A percentile compares a stretch with the other conserved stretches of the same genome.
Conservation (phyloP, 768 basidiomycete genomes). For the Omphalotus guepiniiformis region DNA sequence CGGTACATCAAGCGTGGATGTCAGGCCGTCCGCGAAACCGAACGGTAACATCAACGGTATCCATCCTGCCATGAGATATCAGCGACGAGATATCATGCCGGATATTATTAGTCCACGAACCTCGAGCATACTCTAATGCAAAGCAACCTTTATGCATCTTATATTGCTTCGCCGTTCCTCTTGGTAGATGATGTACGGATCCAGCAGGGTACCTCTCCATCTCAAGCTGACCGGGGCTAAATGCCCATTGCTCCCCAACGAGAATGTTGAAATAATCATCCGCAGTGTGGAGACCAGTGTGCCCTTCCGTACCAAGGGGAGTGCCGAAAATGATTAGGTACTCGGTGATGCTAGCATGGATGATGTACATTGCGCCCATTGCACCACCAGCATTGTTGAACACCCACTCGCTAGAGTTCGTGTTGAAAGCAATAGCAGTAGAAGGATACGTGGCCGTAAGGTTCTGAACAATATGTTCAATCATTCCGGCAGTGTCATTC, state of each 20-base stretch:
- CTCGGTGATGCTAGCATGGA: constrained; percentile 95
- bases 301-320: constrained; percentile 95
- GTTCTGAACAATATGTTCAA: constrained; percentile 77
- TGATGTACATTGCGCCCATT: constrained; percentile 98
- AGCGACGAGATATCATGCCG: neutral
- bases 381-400: constrained; percentile 98
- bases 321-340: constrained; percentile 96
- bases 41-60: constrained; percentile 97
- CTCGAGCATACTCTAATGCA: constrained; percentile 91
- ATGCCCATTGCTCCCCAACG: constrained; percentile 93
- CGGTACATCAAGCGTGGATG: constrained; percentile 84
- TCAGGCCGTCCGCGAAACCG: constrained; percentile 79
- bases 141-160: constrained; percentile 97
- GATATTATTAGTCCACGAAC: constrained; percentile 37
- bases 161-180: constrained; percentile 92
- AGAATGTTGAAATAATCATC: constrained; percentile 99
- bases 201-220: constrained; percentile 87
- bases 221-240: constrained; percentile 71
- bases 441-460: constrained; percentile 70
- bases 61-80: constrained; percentile 65
- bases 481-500: constrained; percentile 67
- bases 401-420: constrained; percentile 78
- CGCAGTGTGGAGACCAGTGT: constrained; percentile 88
- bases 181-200: constrained; percentile 75
- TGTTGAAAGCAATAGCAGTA: constrained; percentile 48